These are phyloP conservation scores for Leishmania guyanensis DNA, from an alignment of 208 protist species.

Conservation along the genomic window DNA sequence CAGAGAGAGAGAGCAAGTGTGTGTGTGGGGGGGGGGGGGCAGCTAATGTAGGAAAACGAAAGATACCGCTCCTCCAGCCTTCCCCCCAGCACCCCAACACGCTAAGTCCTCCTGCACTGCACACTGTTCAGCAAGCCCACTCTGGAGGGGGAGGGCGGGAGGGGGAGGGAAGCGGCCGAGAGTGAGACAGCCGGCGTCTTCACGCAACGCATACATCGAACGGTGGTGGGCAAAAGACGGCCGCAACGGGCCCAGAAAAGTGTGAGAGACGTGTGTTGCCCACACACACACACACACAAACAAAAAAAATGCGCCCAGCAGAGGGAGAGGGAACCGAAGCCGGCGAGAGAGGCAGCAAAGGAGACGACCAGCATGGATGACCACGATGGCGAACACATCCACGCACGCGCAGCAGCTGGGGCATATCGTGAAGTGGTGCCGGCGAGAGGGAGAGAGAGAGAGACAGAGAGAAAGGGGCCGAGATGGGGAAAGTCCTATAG, in stretches of 20 bases:
- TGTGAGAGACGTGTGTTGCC: no score
- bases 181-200: not conserved
- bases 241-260: no score
- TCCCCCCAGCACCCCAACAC: not conserved
- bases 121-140: not conserved
- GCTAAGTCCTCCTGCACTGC: not conserved
- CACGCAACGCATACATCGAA: no score
- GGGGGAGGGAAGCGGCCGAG: not conserved
- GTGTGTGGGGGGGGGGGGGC: not conserved
- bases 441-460: not conserved
- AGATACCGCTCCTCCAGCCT: not conserved
- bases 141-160: not conserved
- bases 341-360: no score
- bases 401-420: no score
- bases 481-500: not conserved
- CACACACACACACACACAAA: no score
- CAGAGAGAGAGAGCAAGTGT: not conserved
- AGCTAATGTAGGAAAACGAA: not conserved
- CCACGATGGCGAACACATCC: no score
- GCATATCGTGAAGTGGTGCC: no score
- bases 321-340: no score
- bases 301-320: no score
- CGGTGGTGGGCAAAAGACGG: no score
- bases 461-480: not conserved
- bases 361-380: no score